Evolutionary conservation across 1,139 yeast genomes (phyloP), one percentile per base, ranked within the genome.

Genomic region (Hanseniaspora sp.): DNA sequence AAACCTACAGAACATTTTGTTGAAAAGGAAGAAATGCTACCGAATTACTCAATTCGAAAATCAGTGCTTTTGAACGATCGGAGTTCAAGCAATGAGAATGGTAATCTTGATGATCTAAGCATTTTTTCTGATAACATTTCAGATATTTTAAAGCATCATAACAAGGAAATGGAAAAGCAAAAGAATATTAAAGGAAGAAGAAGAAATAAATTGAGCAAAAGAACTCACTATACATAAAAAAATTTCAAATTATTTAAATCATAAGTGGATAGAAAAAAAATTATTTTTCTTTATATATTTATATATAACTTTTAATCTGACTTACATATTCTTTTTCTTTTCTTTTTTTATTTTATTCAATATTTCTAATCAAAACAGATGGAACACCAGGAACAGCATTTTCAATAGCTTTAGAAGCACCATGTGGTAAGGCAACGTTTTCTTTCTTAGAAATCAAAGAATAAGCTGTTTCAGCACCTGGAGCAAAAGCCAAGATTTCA

Each of bases 321-420:
- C 30, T 43, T 18, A 33, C 15, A 41, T 40, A 41, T 17, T 49
- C 23, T 30, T 23, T 35, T 34, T 23, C 13, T 30, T 46, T 46
- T 41, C 31, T 5, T 34, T 41, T 8, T 9, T 13, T 37, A 15
- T 6, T 18, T 41, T 48, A 42, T 28, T 53, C 38, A 54, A 78
- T 66, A 66, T 90, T 90, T 62, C 72, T 78, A 62, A 92, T 76
- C 61, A 80, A 69, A 63, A 92, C 80, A 64, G 95, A 96, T 45
- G 98, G 98, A 63, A 79, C 78, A 58, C 98, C 98, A 53, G 98
- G 98, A 58, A 86, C 82, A 39, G 98, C 94, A 59, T 77, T 77
- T 59, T 86, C 95, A 57, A 86, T 75, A 56, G 81, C 78, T 75
- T 86, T 88, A 56, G 83, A 79, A 56, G 77, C 73, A 57, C 78